phyloP scores from a whole-genome alignment of 495 filamentous ascomycete genomes.

The Aspergillus hancockii region DNA sequence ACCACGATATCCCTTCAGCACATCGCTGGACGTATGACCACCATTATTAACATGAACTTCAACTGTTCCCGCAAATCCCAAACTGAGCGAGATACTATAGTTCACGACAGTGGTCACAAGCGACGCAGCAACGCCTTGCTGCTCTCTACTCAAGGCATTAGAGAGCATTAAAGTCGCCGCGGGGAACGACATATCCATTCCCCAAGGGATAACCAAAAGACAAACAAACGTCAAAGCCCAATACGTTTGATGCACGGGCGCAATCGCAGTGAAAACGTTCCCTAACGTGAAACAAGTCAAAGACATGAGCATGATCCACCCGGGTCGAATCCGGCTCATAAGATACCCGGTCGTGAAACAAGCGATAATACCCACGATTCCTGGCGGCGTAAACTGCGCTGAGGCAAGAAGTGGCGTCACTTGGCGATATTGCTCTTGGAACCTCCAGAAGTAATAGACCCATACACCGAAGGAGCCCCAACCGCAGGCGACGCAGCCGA shows the following conservation, averaged over 20 bases:
- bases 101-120: slow-evolving; percentile 67
- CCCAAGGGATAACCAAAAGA: slow-evolving; percentile 50
- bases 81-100: slow-evolving; percentile 64
- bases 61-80: slow-evolving; percentile 67
- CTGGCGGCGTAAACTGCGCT: slow-evolving; percentile 39
- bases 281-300: slow-evolving; percentile 46
- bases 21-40: slow-evolving; percentile 25
- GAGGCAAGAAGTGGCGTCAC: slow-evolving; percentile 37
- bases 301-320: slow-evolving; percentile 52
- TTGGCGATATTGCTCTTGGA: slow-evolving; percentile 36
- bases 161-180: slow-evolving; percentile 37
- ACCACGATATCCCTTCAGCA: slow-evolving; percentile 38
- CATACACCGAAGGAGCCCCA: slow-evolving; percentile 53
- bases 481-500: slow-evolving; percentile 47
- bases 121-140: slow-evolving; percentile 55
- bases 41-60: slow-evolving; percentile 53
- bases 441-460: slow-evolving; percentile 48
- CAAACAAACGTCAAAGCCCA: slow-evolving; percentile 50
- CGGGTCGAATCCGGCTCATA: slow-evolving; percentile 35
- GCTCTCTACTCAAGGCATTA: slow-evolving; percentile 33
- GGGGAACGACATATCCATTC: slow-evolving; percentile 51
- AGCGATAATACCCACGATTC: slow-evolving; percentile 38
- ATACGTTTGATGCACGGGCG: slow-evolving; percentile 42
- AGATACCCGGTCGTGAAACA: slow-evolving; percentile 47
- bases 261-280: slow-evolving; percentile 33